Evolutionary conservation across 306 rosid genomes (phyloP), one percentile per base, ranked within the genome.

Genomic region (Cicer bijugum): DNA sequence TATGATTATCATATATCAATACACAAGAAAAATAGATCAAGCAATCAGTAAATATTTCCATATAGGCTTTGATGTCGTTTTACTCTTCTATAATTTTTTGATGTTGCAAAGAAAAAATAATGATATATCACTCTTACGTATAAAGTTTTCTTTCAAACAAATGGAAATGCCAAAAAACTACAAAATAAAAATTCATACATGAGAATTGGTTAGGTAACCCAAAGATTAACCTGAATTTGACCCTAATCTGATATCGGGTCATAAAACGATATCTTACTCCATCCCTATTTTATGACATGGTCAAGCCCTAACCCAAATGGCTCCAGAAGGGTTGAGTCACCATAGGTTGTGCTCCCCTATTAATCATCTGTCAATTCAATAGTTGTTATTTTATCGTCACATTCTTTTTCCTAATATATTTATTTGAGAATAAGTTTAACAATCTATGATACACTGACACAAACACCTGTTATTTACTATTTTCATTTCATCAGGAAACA

Each of bases 401-500:
- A 5, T 47, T 12, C 6, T 47, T 12, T 47, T 12, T 47, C 12
- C 15, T 10, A 47, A 47, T 1, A 15, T 47, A 17, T 15, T 47
- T 55, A 55, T 55, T 9, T 4, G n/a, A 55, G 8, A 19, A 9
- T 4, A n/a, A 19, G 61, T 55, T 0, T 28, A 28, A 28, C 35
- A 28, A 28, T 28, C 35, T 28, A 3, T 28, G 35, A 28, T 28
- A 28, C 35, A 28, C 35, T 28, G 35, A 28, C 35, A 28, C 35
- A 28, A 28, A 28, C 35, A 28, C 35, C 35, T 28, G 35, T 28
- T 28, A 28, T 56, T 56, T 58, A 59, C 59, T 38, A 4, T 68
- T 63, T 66, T 17, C 44, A 44, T 64, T 71, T 62, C 74, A 58
- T 76, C 88, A 91, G 97, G 88, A 94, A 86, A 76, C 96, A 89